Base-by-base conservation (phyloP, 2,329 filamentous ascomycete species). In the Trichophaea hybrida region DNA sequence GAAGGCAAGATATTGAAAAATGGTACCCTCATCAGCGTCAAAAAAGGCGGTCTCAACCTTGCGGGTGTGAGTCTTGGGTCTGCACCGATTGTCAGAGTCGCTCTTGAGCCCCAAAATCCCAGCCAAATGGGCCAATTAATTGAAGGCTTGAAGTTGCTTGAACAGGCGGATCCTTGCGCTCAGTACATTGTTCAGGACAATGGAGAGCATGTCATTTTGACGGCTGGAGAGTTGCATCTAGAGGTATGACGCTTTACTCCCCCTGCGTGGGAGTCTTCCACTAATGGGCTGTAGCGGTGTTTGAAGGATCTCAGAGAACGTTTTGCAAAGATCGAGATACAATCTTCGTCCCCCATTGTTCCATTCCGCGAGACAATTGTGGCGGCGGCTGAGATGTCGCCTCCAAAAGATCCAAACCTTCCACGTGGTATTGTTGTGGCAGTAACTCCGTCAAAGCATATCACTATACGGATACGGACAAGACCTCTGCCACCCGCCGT, bases 111-210 rank as follows among this genome's bases (percentile, higher is more conserved):
- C 0, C 83, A 83, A 58, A 94, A 93, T 71, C 93, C 93, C 0
- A 83, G 82, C 32, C 89, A 98, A 70, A 76, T 98, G 24, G 85
- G 93, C 71, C 96, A 94, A 74, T 94, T 98, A 90, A 89, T 98
- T 59, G 79, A 81, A 5, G 93, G 93, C 0, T 75, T 98, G 56
- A 83, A 83, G 63, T 75, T 98, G 15, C 80, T 98, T 0, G 90
- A 95, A 35, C 89, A 96, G 70, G 94, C 89, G 68, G 93, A 98
- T 69, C 91, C 93, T 0, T 97, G 93, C 69, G 93, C 91, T 12
- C 84, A 94, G 71, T 98, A 98, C 68, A 90, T 97, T 71, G 88
- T 94, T 55, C 84, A 97, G 56, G 80, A 84, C 59, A 96, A 85
- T 66, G 93, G 93, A 59, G 93, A 98, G 73, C 93, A 98, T 72